A percentile compares a stretch with the other conserved stretches of the same genome.
phyloP scores from a whole-genome alignment of 768 basidiomycete species.

The Rhodotorula graminis region DNA sequence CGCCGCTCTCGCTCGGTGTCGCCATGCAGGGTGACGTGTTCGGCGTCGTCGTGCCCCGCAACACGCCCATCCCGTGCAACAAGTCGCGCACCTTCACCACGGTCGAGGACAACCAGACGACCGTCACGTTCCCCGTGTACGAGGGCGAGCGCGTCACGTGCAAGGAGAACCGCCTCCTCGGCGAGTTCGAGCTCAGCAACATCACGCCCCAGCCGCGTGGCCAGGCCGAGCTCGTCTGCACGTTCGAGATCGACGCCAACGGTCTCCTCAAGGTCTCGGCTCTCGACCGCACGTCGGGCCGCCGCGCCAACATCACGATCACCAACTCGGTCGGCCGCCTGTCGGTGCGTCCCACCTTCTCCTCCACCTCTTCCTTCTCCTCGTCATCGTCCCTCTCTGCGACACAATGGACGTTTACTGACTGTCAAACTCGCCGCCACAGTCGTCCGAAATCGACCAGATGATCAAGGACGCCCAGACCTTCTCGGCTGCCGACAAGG shows the following conservation, averaged over 20 bases:
- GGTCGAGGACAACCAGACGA: conserved; percentile 99
- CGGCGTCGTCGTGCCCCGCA: conserved; percentile 97
- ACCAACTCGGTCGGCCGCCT: conserved; percentile 99
- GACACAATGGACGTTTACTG: no score
- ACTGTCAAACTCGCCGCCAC: no score
- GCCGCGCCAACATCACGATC: conserved; percentile 72
- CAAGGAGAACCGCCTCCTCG: conserved; percentile 97
- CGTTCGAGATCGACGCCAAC: conserved; percentile 99
- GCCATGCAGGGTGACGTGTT: conserved; percentile 99
- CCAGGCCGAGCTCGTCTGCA: conserved; percentile 98
- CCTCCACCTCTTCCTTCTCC: no score
- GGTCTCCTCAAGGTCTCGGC: conserved; percentile 99
- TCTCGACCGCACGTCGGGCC: conserved; percentile 95
- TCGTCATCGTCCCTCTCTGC: no score
- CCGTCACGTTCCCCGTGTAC: conserved; percentile 99
- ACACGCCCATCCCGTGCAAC: conserved; percentile 99
- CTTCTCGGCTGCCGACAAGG: conserved; percentile 86
- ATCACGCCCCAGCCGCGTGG: conserved; percentile 99
- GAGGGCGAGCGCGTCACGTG: conserved; percentile 99
- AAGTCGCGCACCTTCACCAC: conserved; percentile 99
- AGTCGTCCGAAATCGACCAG: conserved; percentile 91
- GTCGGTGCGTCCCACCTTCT: conserved; percentile 49
- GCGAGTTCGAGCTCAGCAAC: conserved; percentile 98
- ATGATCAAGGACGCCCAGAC: conserved; percentile 99
- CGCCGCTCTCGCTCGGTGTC: conserved; percentile 96